Conservation (phyloP, 2,329 filamentous ascomycete species). For the Fusarium sp. region DNA sequence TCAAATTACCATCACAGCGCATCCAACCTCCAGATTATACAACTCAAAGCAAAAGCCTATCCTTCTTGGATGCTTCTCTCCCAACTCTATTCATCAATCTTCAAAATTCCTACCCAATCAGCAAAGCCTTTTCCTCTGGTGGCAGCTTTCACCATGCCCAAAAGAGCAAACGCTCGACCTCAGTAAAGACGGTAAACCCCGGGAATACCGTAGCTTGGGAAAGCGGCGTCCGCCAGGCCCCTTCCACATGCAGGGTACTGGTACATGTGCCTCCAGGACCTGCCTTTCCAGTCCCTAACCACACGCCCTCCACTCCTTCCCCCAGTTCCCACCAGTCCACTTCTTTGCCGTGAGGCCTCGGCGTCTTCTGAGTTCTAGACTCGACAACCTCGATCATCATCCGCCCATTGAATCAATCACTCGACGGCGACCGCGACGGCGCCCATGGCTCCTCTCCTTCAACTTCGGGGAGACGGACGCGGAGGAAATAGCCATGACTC, state of each 20-base stretch:
- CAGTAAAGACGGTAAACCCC: constrained; percentile 20
- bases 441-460: constrained; percentile 4
- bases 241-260: constrained; percentile 24
- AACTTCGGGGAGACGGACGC: constrained; percentile 17
- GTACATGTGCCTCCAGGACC: constrained; percentile 20
- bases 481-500: constrained; percentile 4
- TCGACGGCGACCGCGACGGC: constrained; percentile 12
- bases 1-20: not conserved
- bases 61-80: not conserved
- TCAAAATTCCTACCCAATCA: not conserved
- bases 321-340: constrained; percentile 6
- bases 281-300: not conserved
- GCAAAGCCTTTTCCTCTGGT: not conserved
- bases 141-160: constrained; percentile 2
- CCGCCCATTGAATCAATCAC: constrained; percentile 6
- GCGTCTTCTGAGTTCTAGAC: constrained; percentile 36
- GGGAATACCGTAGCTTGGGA: constrained; percentile 32
- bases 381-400: constrained; percentile 22
- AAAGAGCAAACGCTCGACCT: not conserved
- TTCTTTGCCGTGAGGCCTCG: constrained; percentile 20
- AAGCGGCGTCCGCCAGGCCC: constrained; percentile 23
- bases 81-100: not conserved
- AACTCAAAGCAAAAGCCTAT: not conserved
- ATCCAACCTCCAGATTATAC: not conserved
- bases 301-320: constrained; percentile 13